phyloP scores from a whole-genome alignment of 2,329 filamentous ascomycete species.

The Pyrenochaeta sp. region DNA sequence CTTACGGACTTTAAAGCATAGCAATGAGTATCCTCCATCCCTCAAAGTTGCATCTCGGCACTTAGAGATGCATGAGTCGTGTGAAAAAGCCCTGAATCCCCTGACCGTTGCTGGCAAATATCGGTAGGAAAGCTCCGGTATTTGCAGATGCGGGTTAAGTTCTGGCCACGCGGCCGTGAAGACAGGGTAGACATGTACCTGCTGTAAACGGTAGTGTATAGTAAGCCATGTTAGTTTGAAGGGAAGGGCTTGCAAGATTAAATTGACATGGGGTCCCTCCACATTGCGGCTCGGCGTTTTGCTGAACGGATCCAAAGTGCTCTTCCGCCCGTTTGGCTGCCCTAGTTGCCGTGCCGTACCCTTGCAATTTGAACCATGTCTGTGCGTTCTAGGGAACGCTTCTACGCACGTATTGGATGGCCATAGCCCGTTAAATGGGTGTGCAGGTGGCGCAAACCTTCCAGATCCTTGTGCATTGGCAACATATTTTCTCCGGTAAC shows the following conservation, averaged over 20 bases:
- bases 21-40: neutral
- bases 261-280: neutral
- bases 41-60: neutral
- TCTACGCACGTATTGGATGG: neutral
- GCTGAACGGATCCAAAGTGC: neutral
- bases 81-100: constrained; percentile 1
- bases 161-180: neutral
- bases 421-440: neutral
- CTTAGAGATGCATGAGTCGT: constrained; percentile 6
- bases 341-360: neutral
- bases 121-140: constrained; percentile 1
- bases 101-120: neutral
- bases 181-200: neutral
- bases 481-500: neutral
- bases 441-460: neutral
- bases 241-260: neutral
- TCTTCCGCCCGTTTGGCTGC: neutral
- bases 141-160: neutral
- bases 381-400: neutral
- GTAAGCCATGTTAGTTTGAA: neutral
- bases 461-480: neutral
- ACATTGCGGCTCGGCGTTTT: neutral
- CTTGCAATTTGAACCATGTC: neutral
- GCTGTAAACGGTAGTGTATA: neutral
- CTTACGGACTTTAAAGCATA: constrained; percentile 6